Conservation (phyloP, 768 basidiomycete species). For the Mycena kentingensis region DNA sequence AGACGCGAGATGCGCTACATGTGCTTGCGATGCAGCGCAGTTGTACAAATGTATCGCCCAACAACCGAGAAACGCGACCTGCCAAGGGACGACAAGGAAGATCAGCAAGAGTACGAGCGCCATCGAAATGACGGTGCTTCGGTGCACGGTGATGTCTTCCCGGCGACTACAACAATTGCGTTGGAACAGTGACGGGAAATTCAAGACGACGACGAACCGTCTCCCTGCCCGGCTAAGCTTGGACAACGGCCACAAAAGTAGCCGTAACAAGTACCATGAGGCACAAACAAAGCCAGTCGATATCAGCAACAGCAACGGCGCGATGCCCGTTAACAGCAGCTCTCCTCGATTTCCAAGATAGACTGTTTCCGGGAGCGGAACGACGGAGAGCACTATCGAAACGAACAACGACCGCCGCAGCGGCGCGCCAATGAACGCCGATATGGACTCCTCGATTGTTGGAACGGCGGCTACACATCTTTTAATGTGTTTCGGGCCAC, state of each 20-base stretch:
- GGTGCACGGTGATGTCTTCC: slow-evolving; percentile 41
- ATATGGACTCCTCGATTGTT: slow-evolving; percentile 51
- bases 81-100: slow-evolving; percentile 82
- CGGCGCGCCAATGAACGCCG: slow-evolving; percentile 39
- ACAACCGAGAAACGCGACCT: slow-evolving; percentile 84
- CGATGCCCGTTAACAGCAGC: slow-evolving; percentile 49
- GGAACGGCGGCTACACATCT: slow-evolving; percentile 43
- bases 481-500: neutral
- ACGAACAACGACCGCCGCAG: slow-evolving; percentile 45
- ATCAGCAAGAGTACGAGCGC: slow-evolving; percentile 63
- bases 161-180: slow-evolving; percentile 27
- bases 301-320: slow-evolving; percentile 57
- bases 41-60: slow-evolving; percentile 78
- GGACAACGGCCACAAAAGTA: slow-evolving; percentile 51
- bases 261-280: slow-evolving; percentile 55
- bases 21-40: slow-evolving; percentile 46
- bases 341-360: slow-evolving; percentile 65
- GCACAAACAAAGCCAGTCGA: slow-evolving; percentile 66
- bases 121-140: slow-evolving; percentile 60
- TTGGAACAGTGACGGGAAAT: neutral
- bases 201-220: slow-evolving; percentile 34
- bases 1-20: slow-evolving; percentile 14
- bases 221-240: slow-evolving; percentile 33
- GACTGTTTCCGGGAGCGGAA: slow-evolving; percentile 58
- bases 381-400: slow-evolving; percentile 48